phyloP scores from a whole-genome alignment of 257 asterid species.

The Scutellaria baicalensis region DNA sequence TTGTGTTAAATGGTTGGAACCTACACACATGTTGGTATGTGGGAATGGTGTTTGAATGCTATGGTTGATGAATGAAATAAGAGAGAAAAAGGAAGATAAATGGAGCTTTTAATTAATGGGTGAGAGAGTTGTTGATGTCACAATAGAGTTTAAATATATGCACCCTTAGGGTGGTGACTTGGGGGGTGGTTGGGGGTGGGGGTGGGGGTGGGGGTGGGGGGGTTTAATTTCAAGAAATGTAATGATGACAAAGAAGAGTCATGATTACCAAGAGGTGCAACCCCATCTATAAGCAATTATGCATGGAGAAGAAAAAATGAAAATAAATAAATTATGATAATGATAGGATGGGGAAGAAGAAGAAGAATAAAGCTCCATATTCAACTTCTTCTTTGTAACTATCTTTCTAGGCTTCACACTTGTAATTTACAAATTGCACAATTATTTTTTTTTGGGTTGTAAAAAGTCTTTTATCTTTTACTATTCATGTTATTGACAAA shows the following conservation, averaged over 20 bases:
- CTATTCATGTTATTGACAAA: too few relatives aligned
- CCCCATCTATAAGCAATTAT: constrained; percentile 31
- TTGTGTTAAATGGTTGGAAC: constrained; percentile 6
- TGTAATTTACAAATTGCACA: too few relatives aligned
- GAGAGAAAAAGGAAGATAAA: neutral
- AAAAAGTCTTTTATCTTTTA: too few relatives aligned
- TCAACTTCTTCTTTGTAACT: too few relatives aligned
- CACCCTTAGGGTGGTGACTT: neutral
- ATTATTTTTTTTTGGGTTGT: too few relatives aligned
- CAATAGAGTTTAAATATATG: neutral
- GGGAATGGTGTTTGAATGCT: neutral
- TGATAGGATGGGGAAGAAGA: too few relatives aligned
- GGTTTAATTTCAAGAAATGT: constrained; percentile 33
- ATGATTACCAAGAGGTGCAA: constrained; percentile 42
- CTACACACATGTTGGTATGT: constrained; percentile 27
- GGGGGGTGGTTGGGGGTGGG: neutral
- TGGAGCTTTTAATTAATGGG: constrained; percentile 1
- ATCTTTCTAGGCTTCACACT: too few relatives aligned
- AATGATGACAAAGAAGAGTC: constrained; percentile 45
- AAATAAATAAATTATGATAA: too few relatives aligned
- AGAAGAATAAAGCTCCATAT: too few relatives aligned
- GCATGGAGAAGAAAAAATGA: constrained; percentile 17
- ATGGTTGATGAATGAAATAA: neutral
- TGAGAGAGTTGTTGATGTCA: neutral
- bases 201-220: neutral